These are phyloP conservation scores for Punica granatum DNA, from an alignment of 345 rosid genomes.

Conservation along the genomic window DNA sequence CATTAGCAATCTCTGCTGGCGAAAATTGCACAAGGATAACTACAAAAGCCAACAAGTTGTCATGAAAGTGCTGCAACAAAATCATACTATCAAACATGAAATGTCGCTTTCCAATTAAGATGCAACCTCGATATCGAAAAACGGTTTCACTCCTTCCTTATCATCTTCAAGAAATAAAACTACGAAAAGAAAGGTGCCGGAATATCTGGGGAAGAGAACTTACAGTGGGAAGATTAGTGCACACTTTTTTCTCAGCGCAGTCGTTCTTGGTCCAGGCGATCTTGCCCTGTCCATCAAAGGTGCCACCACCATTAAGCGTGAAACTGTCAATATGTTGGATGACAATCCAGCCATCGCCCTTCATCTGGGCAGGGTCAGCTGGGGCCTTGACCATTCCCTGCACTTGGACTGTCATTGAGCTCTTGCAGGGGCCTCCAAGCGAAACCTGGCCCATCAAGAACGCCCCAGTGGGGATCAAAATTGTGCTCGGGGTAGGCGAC, in stretches of 20 bases:
- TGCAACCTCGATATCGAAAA: no score
- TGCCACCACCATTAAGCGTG: conserved; percentile 42
- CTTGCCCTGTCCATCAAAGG: conserved; percentile 56
- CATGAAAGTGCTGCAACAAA: no score
- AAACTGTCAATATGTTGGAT: conserved; percentile 28
- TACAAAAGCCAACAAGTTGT: background rate
- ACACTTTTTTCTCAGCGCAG: conserved; percentile 19
- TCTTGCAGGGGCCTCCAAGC: conserved; percentile 43
- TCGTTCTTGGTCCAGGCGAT: conserved; percentile 29
- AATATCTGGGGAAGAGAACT: conserved; percentile 6
- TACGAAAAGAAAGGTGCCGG: background rate
- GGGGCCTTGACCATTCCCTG: conserved; percentile 42
- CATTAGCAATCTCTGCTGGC: no score
- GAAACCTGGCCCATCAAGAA: conserved; percentile 16
- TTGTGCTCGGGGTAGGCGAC: conserved; percentile 20
- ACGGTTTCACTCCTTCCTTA: no score
- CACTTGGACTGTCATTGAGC: conserved; percentile 14
- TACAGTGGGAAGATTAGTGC: conserved; percentile 38
- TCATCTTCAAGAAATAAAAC: background rate
- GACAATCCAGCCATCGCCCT: conserved; percentile 34
- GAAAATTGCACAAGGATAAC: no score
- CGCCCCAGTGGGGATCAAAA: conserved; percentile 38
- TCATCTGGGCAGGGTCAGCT: conserved; percentile 17
- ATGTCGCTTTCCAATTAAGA: no score
- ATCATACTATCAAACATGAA: no score